A percentile compares a stretch with the other conserved stretches of the same genome.
phyloP scores from a whole-genome alignment of 768 basidiomycete genomes.

The Xerocomellus amylosporus region DNA sequence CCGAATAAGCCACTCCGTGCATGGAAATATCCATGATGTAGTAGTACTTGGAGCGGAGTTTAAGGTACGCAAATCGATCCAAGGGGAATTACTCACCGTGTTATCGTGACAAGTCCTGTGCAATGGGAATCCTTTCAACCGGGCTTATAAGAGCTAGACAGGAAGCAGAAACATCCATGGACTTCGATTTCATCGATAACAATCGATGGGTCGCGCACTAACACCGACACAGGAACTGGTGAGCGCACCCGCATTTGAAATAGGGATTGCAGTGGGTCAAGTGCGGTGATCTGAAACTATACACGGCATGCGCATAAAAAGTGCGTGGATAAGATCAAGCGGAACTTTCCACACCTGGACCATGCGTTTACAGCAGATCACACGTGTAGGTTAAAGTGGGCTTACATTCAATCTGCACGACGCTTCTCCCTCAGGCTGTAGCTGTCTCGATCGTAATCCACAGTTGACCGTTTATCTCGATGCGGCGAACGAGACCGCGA shows the following conservation, averaged over 20 bases:
- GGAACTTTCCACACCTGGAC: background rate
- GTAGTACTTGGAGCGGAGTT: background rate
- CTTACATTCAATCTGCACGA: conserved; percentile 47
- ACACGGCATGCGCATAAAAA: background rate
- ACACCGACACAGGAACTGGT: conserved; percentile 7
- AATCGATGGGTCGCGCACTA: background rate
- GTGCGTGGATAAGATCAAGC: background rate
- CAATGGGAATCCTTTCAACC: background rate
- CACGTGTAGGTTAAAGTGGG: conserved; percentile 2
- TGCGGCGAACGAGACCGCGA: conserved; percentile 36
- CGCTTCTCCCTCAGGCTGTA: conserved; percentile 53
- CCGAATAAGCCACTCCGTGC: conserved; percentile 28
- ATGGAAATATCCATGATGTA: conserved; percentile 37
- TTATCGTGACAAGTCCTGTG: conserved; percentile 6
- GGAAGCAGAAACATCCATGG: background rate
- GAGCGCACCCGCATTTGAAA: background rate
- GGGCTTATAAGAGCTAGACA: conserved; percentile 15
- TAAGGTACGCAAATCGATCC: background rate
- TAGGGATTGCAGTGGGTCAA: background rate
- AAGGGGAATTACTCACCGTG: conserved; percentile 19
- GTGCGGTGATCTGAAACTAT: conserved; percentile 8
- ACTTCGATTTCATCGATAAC: conserved; percentile 20
- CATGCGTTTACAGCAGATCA: background rate
- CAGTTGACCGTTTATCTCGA: conserved; percentile 22
- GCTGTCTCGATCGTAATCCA: conserved; percentile 34